These are phyloP conservation scores for Carex kokanica DNA, from an alignment of 176 grass and related monocot species.

Conservation along the genomic window DNA sequence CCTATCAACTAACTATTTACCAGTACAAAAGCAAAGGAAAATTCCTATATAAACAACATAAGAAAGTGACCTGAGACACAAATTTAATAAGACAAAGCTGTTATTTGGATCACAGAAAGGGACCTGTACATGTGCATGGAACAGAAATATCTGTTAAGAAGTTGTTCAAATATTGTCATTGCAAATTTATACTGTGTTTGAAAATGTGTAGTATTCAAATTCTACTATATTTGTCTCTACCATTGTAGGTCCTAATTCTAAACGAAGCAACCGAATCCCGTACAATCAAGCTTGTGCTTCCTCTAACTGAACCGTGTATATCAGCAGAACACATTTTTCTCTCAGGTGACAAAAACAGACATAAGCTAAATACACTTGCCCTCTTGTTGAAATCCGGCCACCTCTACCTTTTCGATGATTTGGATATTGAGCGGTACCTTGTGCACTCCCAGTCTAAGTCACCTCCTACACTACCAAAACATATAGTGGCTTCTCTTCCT, in stretches of 20 bases:
- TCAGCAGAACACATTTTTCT: slow-evolving; percentile 64
- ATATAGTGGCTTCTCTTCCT: slow-evolving; percentile 55
- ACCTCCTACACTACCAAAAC: slow-evolving; percentile 56
- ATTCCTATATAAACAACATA: background rate
- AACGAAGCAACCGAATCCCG: slow-evolving; percentile 71
- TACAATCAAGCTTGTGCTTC: slow-evolving; percentile 76
- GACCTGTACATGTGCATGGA: background rate
- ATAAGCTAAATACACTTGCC: slow-evolving; percentile 56
- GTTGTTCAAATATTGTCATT: background rate
- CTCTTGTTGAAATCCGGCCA: slow-evolving; percentile 83
- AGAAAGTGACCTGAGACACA: background rate
- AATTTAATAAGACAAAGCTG: background rate
- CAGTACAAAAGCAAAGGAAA: background rate
- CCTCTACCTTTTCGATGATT: slow-evolving; percentile 83
- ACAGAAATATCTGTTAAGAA: background rate
- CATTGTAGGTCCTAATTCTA: slow-evolving; percentile 69
- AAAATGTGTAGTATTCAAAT: slow-evolving; percentile 27
- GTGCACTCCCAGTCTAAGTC: slow-evolving; percentile 74
- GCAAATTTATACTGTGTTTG: slow-evolving; percentile 9
- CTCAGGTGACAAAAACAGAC: slow-evolving; percentile 62
- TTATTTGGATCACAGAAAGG: background rate
- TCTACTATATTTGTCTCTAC: slow-evolving; percentile 36
- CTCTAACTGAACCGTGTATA: slow-evolving; percentile 72
- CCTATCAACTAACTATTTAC: background rate
- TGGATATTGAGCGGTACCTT: slow-evolving; percentile 70